Conservation (phyloP, 495 filamentous ascomycete genomes). For the Cercophora samala region DNA sequence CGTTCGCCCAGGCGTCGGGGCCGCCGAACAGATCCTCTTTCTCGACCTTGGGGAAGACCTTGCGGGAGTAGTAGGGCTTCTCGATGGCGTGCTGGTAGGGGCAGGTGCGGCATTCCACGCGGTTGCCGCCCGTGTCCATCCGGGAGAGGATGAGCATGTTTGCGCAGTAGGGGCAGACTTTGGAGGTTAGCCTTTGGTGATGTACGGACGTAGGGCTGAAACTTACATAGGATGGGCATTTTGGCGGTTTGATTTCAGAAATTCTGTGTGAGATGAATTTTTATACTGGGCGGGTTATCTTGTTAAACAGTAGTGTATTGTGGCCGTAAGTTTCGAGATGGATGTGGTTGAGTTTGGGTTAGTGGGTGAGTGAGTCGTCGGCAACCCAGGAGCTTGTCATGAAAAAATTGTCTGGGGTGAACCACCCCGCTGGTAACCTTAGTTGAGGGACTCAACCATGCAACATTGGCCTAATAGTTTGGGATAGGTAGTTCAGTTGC, state of each 20-base stretch:
- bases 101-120: constrained; percentile 90
- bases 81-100: constrained; percentile 80
- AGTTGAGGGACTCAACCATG: background rate
- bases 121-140: constrained; percentile 48
- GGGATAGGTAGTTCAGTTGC: background rate
- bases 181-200: constrained; percentile 13
- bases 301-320: background rate
- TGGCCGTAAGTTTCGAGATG: background rate
- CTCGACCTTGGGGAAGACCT: constrained; percentile 72
- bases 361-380: background rate
- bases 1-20: constrained; percentile 82
- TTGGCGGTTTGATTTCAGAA: constrained; percentile 23
- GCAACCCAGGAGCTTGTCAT: background rate
- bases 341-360: constrained; percentile 7
- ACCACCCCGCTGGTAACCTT: background rate
- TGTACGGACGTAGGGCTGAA: constrained; percentile 3
- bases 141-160: constrained; percentile 73
- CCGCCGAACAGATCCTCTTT: constrained; percentile 91
- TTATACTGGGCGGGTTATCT: background rate
- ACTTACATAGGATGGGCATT: constrained; percentile 68
- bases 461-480: background rate
- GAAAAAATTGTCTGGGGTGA: background rate
- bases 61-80: constrained; percentile 71
- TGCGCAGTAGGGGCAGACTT: constrained; percentile 89
- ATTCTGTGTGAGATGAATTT: too few species aligned